phyloP scores from a whole-genome alignment of 1,139 yeast genomes.

The Candida frijolesensis region DNA sequence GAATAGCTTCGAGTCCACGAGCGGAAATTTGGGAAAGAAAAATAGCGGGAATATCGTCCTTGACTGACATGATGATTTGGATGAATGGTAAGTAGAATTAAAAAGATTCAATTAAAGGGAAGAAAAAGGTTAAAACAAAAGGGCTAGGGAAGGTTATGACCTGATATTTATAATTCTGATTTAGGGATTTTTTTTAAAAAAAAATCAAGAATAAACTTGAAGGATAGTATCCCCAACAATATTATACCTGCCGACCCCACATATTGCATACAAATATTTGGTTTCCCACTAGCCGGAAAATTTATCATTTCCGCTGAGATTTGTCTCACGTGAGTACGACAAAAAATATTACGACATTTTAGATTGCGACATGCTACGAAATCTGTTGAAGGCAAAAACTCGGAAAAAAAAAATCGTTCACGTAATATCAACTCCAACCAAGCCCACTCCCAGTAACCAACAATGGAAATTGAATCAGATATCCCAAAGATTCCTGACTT shows the following conservation, averaged over 20 bases:
- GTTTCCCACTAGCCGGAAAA: background rate
- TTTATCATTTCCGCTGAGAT: background rate
- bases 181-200: background rate
- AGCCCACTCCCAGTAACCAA: conserved; percentile 6
- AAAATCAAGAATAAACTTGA: background rate
- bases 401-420: background rate
- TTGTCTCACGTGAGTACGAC: background rate
- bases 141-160: background rate
- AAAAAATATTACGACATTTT: background rate
- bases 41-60: conserved; percentile 47
- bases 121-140: background rate
- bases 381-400: conserved; percentile 2
- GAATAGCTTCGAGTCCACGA: conserved; percentile 54
- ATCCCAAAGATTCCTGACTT: conserved; percentile 76
- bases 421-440: background rate
- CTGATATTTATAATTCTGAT: conserved; percentile 3
- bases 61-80: conserved; percentile 25
- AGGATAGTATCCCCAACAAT: conserved; percentile 2
- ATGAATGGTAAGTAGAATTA: background rate
- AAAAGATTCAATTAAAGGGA: background rate
- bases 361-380: background rate
- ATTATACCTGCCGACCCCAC: conserved; percentile 1
- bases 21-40: conserved; percentile 48
- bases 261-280: background rate
- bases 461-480: conserved; percentile 46